These are phyloP conservation scores for Penicillium sp. DNA, from an alignment of 2,329 filamentous ascomycete species.

Conservation along the genomic window DNA sequence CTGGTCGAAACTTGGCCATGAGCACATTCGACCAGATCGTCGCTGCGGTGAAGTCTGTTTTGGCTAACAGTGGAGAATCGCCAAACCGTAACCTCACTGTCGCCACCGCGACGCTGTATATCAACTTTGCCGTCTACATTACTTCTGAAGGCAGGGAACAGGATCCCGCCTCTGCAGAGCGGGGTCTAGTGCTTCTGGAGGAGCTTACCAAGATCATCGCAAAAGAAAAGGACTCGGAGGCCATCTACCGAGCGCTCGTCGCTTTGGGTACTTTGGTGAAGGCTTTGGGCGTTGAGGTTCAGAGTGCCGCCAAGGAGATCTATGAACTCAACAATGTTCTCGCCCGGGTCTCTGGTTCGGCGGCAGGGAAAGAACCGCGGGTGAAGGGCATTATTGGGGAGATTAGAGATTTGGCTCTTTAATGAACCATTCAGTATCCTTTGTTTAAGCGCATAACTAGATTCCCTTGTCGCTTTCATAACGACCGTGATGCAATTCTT, in stretches of 20 bases:
- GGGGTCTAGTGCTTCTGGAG: constrained; percentile 57
- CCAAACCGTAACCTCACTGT: constrained; percentile 78
- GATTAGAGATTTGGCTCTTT: constrained; percentile 47
- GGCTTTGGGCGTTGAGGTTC: constrained; percentile 60
- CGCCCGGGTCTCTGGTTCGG: constrained; percentile 48
- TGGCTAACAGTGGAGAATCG: constrained; percentile 51
- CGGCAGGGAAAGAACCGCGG: constrained; percentile 58
- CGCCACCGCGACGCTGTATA: constrained; percentile 75
- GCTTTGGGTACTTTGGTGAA: constrained; percentile 74
- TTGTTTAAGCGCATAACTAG: constrained; percentile 16
- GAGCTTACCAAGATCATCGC: constrained; percentile 64
- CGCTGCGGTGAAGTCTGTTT: constrained; percentile 62
- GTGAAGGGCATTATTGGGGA: constrained; percentile 61
- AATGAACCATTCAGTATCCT: constrained; percentile 1
- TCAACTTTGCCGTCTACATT: constrained; percentile 81
- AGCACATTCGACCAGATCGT: constrained; percentile 62
- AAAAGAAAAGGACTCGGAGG: constrained; percentile 73
- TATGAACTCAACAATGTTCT: constrained; percentile 53
- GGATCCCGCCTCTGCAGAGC: constrained; percentile 46
- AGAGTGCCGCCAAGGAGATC: constrained; percentile 58
- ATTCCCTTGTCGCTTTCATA: constrained; percentile 1
- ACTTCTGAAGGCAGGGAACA: constrained; percentile 45
- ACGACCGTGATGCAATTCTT: constrained; percentile 2
- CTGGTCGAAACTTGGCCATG: constrained; percentile 67
- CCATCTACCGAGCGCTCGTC: constrained; percentile 77